Percentiles rank a stretch among this genome's conserved stretches.
Evolutionary conservation across 495 filamentous ascomycete species (phyloP).

Genomic region (Daldinia bambusicola): DNA sequence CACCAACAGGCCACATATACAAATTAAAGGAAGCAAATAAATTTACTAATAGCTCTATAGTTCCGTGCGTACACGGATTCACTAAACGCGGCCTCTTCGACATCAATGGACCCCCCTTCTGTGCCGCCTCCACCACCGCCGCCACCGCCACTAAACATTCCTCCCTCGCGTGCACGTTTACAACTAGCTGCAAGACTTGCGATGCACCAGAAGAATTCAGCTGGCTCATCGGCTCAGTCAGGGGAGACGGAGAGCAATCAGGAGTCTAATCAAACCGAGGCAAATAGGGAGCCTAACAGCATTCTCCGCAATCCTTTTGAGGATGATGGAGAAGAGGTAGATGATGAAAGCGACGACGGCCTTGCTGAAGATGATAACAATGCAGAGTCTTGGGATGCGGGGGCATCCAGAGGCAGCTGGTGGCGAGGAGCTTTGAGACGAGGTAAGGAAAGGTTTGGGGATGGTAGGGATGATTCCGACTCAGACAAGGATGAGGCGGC

Average conservation of each 20-base stretch:
- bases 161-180: constrained; percentile 85
- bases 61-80: constrained; percentile 64
- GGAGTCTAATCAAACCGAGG: constrained; percentile 42
- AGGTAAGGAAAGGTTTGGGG: constrained; percentile 54
- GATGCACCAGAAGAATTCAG: constrained; percentile 74
- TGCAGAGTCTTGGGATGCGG: constrained; percentile 45
- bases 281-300: constrained; percentile 33
- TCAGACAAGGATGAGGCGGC: constrained; percentile 51
- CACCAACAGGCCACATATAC: background rate
- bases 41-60: constrained; percentile 45
- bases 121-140: constrained; percentile 64
- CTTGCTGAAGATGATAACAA: constrained; percentile 51
- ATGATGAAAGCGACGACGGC: constrained; percentile 58
- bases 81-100: constrained; percentile 51
- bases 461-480: constrained; percentile 59
- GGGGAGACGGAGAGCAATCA: constrained; percentile 44
- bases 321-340: constrained; percentile 58
- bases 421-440: constrained; percentile 57
- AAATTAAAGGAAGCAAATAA: background rate
- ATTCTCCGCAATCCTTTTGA: constrained; percentile 59
- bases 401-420: constrained; percentile 55
- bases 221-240: constrained; percentile 50
- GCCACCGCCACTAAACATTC: constrained; percentile 77
- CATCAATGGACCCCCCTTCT: constrained; percentile 60
- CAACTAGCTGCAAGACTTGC: constrained; percentile 87